Base-by-base conservation (phyloP, 164 flowering plant species). In the Litsea cubeba region DNA sequence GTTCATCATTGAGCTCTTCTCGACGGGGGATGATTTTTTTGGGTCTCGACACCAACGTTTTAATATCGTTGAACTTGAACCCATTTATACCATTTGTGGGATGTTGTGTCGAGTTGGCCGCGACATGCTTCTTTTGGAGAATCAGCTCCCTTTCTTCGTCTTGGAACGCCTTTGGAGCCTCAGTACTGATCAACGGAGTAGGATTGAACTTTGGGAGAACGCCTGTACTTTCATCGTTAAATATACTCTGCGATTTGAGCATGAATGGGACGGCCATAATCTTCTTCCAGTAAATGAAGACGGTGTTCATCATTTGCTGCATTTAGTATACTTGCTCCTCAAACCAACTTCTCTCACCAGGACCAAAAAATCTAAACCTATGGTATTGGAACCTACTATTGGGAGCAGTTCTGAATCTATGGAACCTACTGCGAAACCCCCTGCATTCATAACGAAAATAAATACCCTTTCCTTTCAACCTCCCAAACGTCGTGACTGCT, bases 131-230 rank as follows among this genome's bases (percentile, higher is more conserved):
- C 69, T 72, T 1, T 12, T 46, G 8, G 75, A 72, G 30, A 72
- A 72, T 15, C 75, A 72, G 69, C 75, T 72, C 50, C 75, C 75
- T n/a, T 46, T 64, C 60, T 64, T 72, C 69, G 20, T 63, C 22
- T 26, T 63, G 20, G 23, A 50, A 10, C 11, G 40, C n/a, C 51
- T 72, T n/a, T 72, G 64, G 22, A 4, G 49, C 7, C 58, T 35
- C 6, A n/a, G n/a, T n/a, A 1, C 23, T 35, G 5, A 62, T 54
- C 2, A 14, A 1, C 0, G 60, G 10, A 40, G 14, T 24, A 6
- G n/a, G 2, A 0, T 30, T 40, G 24, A 28, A 6, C n/a, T 72
- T 1, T n/a, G 14, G 54, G 15, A 1, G 0, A 46, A 18, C 15
- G 68, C 69, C 22, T 12, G 50, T 24, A 23, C 2, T 26, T 72